Conservation (phyloP, 352 stramenopile genomes). For the Pythium phragmitis region DNA sequence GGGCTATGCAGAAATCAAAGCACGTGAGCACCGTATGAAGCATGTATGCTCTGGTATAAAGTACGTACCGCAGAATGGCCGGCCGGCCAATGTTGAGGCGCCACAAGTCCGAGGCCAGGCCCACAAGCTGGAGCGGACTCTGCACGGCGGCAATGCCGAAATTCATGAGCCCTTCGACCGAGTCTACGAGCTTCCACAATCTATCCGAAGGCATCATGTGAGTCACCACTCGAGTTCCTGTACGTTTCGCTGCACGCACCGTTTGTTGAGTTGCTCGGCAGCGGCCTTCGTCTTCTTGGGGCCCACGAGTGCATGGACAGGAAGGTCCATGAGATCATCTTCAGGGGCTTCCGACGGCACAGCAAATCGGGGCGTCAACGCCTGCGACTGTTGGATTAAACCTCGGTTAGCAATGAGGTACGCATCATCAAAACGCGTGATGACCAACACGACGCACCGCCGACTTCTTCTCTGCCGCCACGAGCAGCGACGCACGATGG, state of each 20-base stretch:
- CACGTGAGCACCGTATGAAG: too few species aligned
- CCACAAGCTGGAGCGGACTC: conserved; percentile 39
- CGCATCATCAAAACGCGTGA: not conserved
- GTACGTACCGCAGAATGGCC: conserved; percentile 52
- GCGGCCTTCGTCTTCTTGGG: conserved; percentile 31
- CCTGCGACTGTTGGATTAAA: not conserved
- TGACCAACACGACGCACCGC: conserved; percentile 27
- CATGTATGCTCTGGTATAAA: not conserved
- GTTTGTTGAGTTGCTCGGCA: conserved; percentile 29
- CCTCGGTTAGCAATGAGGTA: not conserved
- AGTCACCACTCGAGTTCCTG: not conserved
- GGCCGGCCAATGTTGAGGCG: conserved; percentile 55
- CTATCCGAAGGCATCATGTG: conserved; percentile 18
- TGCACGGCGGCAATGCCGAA: conserved; percentile 61
- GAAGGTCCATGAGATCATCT: conserved; percentile 53
- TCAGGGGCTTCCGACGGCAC: conserved; percentile 65
- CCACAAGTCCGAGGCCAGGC: conserved; percentile 45
- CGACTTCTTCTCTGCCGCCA: conserved; percentile 27
- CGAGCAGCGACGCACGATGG: conserved; percentile 36
- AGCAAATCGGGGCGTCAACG: conserved; percentile 9
- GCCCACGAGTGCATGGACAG: conserved; percentile 37
- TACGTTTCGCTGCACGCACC: conserved; percentile 24
- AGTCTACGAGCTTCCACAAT: conserved; percentile 69
- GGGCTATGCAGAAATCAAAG: conserved; percentile 2
- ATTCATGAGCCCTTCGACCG: conserved; percentile 61